Evolutionary conservation across 441 rosid genomes (phyloP), one percentile per base, ranked within the genome.

Genomic region (Cnidoscolus chayamansa): DNA sequence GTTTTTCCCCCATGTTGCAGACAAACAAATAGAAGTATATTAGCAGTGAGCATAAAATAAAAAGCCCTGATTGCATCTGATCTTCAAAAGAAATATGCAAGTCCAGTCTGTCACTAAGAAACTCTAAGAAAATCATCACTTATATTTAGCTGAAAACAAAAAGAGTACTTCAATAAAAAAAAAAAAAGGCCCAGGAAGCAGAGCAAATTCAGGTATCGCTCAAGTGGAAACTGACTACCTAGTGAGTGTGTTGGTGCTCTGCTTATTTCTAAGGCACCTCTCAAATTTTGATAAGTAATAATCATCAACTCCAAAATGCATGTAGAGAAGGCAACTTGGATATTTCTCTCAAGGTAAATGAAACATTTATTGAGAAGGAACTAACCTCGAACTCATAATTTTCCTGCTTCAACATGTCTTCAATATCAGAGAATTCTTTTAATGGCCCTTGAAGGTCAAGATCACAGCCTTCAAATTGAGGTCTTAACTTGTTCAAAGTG

Each of bases 381-480:
- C 93, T 65, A 81, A 95, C 98, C 98, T 90, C 86, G 81, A 88
- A 91, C 51, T 74, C 77, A 64, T 75, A 15, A 67, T 74, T 84
- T 81, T 91, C 99, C 63, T 74, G 81, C 78, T 81, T 82, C 84
- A 93, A 75, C 85, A 91, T 88, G 76, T 86, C 88, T 78, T 88
- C 89, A 59, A 90, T 80, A 72, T 77, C 86, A 75, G 87, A 77
- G 72, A 91, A 88, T 49, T 70, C 76, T 83, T 85, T 83, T 8
- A 78, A 61, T 61, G 84, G 80, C 71, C 86, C 86, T 25, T 56
- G 78, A 71, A 84, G 84, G 72, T 88, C 86, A 59, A 84, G 78
- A 73, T 72, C 72, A 59, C 83, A 82, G 67, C 86, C 89, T 45
- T 63, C 56, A 76, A 84, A 81, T 73, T 72, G 84, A 62, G 85